Conservation (phyloP, 495 filamentous ascomycete genomes). For the Aspergillus carlsbadensis region DNA sequence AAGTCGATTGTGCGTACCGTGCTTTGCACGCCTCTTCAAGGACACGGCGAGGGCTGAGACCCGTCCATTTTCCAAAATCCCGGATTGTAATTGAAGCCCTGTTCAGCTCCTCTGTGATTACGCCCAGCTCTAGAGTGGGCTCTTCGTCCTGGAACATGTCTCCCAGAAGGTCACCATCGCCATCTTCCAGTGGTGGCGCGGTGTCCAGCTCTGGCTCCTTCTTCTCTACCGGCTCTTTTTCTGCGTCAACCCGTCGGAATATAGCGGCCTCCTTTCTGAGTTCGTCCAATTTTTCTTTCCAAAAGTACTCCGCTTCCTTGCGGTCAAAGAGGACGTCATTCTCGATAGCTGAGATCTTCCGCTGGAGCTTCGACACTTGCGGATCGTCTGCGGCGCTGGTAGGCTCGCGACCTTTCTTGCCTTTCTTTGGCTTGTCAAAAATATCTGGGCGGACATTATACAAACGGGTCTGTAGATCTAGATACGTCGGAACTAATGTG, state of each 20-base stretch:
- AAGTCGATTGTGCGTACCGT: constrained; percentile 51
- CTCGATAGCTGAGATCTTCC: constrained; percentile 73
- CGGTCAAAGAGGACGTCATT: constrained; percentile 85
- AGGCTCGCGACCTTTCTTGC: constrained; percentile 33
- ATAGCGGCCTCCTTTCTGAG: constrained; percentile 59
- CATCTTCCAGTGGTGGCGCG: constrained; percentile 47
- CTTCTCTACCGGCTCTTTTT: constrained; percentile 37
- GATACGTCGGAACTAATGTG: constrained; percentile 70
- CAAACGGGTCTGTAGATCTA: constrained; percentile 67
- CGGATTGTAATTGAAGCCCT: constrained; percentile 53
- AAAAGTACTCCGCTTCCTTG: constrained; percentile 68
- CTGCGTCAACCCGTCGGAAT: constrained; percentile 27
- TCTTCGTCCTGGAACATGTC: constrained; percentile 66
- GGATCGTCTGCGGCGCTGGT: constrained; percentile 35
- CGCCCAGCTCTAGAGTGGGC: constrained; percentile 18
- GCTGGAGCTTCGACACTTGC: constrained; percentile 60
- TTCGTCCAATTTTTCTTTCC: constrained; percentile 65
- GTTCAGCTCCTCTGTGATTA: constrained; percentile 24
- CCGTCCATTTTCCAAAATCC: constrained; percentile 80
- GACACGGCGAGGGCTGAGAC: constrained; percentile 66
- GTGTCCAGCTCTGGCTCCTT: constrained; percentile 51
- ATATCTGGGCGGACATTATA: constrained; percentile 70
- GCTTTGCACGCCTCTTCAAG: constrained; percentile 86
- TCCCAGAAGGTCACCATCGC: constrained; percentile 61
- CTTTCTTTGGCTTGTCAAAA: constrained; percentile 46